Percentiles rank a stretch among this genome's conserved stretches.
Evolutionary conservation across 306 rosid species (phyloP).

Genomic region (Styphnolobium japonicum): DNA sequence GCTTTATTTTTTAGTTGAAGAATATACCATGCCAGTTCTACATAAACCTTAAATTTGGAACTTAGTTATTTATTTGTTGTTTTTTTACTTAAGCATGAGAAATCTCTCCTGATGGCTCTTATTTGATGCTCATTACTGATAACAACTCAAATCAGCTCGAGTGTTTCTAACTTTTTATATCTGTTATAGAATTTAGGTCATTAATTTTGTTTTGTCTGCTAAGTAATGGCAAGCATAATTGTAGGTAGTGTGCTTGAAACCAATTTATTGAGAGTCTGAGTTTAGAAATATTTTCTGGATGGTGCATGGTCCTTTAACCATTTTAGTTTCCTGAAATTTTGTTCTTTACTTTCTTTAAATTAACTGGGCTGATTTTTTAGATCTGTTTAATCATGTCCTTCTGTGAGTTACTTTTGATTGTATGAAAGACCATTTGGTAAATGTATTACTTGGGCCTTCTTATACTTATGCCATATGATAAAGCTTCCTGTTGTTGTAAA

Average conservation of each 20-base stretch:
- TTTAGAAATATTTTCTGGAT: neutral
- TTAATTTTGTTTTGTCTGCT: neutral
- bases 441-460: neutral
- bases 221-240: neutral
- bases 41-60: constrained; percentile 15
- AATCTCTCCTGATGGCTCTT: neutral
- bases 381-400: constrained; percentile 8
- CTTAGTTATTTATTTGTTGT: constrained; percentile 9
- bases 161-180: neutral
- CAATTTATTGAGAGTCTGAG: neutral
- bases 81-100: constrained; percentile 3
- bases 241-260: neutral
- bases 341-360: neutral
- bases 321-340: neutral
- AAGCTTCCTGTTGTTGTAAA: neutral
- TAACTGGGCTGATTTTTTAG: neutral
- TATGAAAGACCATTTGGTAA: neutral
- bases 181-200: neutral
- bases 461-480: neutral
- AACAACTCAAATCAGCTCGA: neutral
- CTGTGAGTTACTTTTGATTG: neutral
- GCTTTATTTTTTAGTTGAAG: neutral
- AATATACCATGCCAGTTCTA: neutral
- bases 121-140: constrained; percentile 11
- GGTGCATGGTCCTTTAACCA: neutral